These are phyloP conservation scores for Sporothrix variecibatus DNA, from an alignment of 2,329 filamentous ascomycete genomes.

Conservation along the genomic window DNA sequence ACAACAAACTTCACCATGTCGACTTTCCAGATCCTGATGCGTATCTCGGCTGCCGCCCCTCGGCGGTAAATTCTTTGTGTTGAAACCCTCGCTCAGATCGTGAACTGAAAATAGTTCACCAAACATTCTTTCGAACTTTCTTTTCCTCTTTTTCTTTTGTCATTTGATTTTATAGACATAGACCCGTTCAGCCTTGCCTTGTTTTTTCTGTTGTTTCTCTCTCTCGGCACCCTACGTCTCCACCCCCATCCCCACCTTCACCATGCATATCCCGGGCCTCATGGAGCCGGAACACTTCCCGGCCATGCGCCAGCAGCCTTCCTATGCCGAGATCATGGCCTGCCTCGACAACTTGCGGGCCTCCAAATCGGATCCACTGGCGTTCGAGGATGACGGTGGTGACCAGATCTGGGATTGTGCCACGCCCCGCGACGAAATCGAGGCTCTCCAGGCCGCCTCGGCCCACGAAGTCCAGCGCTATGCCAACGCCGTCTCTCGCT, in stretches of 20 bases:
- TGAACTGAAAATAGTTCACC: background rate
- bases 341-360: slow-evolving; percentile 68
- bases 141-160: background rate
- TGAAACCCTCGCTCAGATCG: background rate
- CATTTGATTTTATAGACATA: slow-evolving; percentile 1
- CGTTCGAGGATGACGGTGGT: background rate
- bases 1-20: slow-evolving; percentile 9
- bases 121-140: background rate
- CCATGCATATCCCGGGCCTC: slow-evolving; percentile 23
- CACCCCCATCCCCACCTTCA: background rate
- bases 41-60: slow-evolving; percentile 8
- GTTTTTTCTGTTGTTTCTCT: background rate
- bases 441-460: slow-evolving; percentile 46
- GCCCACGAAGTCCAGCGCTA: slow-evolving; percentile 44
- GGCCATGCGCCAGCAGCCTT: slow-evolving; percentile 77
- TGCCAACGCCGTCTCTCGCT: slow-evolving; percentile 57
- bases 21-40: slow-evolving; percentile 2
- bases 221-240: background rate
- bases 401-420: slow-evolving; percentile 62
- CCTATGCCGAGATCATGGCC: slow-evolving; percentile 62
- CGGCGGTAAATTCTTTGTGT: slow-evolving; percentile 14
- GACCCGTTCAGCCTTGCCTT: background rate
- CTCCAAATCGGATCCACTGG: slow-evolving; percentile 47
- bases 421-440: slow-evolving; percentile 45
- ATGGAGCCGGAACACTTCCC: slow-evolving; percentile 63